These are phyloP conservation scores for Cunninghamia lanceolata DNA, from an alignment of 75 land plant genomes.

Conservation along the genomic window DNA sequence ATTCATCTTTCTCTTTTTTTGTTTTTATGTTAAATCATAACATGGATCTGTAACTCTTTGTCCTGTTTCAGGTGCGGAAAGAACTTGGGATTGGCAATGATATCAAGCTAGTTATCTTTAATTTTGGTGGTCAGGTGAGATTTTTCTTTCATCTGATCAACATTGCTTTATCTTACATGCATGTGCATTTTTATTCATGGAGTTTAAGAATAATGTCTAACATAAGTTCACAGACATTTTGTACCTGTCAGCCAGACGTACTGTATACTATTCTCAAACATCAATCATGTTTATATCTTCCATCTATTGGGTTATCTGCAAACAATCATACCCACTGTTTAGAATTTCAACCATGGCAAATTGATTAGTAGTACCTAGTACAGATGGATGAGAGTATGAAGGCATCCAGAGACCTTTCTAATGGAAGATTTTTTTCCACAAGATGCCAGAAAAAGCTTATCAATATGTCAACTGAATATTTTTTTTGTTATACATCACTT, in stretches of 20 bases:
- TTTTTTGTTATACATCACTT: not conserved
- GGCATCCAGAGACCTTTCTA: not conserved
- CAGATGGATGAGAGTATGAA: not conserved
- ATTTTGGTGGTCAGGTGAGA: conserved; percentile 97
- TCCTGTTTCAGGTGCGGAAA: conserved; percentile 65
- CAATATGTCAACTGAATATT: not conserved
- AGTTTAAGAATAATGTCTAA: not conserved
- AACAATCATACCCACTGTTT: not conserved
- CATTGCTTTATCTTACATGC: not conserved
- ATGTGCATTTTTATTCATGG: not conserved
- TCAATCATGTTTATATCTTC: not conserved
- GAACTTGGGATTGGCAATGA: conserved; percentile 83
- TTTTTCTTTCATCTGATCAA: not conserved
- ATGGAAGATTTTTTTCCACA: not conserved
- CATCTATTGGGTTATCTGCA: not conserved
- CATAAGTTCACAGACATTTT: not conserved
- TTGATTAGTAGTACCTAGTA: not conserved
- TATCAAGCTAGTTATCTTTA: conserved; percentile 79
- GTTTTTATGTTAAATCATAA: not conserved
- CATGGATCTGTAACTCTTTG: not conserved
- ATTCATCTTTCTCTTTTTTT: not conserved
- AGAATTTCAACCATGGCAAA: not conserved
- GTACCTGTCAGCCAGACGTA: not conserved
- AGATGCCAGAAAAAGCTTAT: not conserved
- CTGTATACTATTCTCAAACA: not conserved